Conservation (phyloP, 225 moss, liverwort and hornwort species). For the Antitrichia curtipendula region DNA sequence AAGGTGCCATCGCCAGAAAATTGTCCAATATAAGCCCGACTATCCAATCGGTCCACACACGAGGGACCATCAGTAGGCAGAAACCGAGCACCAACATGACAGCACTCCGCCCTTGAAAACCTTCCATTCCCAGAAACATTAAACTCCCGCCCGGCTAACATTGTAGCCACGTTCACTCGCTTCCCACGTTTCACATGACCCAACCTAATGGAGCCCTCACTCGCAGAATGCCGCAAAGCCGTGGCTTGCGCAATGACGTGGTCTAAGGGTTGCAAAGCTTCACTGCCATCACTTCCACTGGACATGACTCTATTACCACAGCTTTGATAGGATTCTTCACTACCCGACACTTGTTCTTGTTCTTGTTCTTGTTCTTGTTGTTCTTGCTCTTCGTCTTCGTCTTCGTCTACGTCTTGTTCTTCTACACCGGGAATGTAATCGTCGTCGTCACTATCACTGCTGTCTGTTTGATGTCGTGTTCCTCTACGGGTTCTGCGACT, state of each 20-base stretch:
- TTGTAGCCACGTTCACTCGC: slow-evolving; percentile 38
- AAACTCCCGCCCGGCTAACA: slow-evolving; percentile 71
- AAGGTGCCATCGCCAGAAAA: slow-evolving; percentile 68
- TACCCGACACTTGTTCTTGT: not conserved
- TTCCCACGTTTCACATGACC: slow-evolving; percentile 33
- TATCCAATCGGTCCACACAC: slow-evolving; percentile 48
- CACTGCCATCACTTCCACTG: slow-evolving; percentile 1
- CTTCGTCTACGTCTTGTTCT: not conserved
- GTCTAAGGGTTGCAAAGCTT: slow-evolving; percentile 2
- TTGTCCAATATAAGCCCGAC: slow-evolving; percentile 85
- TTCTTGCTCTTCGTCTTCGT: not conserved
- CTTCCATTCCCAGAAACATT: slow-evolving; percentile 57
- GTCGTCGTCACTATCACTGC: not conserved
- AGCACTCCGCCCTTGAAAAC: slow-evolving; percentile 71
- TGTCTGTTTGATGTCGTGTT: not conserved
- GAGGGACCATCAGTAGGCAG: slow-evolving; percentile 72
- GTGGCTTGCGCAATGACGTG: slow-evolving; percentile 40
- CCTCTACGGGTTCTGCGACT: not conserved
- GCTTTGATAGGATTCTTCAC: not conserved
- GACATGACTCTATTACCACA: not conserved
- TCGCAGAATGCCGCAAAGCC: slow-evolving; percentile 24
- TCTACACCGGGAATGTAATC: not conserved
- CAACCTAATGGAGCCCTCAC: slow-evolving; percentile 35
- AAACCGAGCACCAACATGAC: slow-evolving; percentile 54
- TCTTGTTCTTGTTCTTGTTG: not conserved